Evolutionary conservation across 805 yeast genomes (phyloP).

Genomic region (Saccharomycopsis babjevae): DNA sequence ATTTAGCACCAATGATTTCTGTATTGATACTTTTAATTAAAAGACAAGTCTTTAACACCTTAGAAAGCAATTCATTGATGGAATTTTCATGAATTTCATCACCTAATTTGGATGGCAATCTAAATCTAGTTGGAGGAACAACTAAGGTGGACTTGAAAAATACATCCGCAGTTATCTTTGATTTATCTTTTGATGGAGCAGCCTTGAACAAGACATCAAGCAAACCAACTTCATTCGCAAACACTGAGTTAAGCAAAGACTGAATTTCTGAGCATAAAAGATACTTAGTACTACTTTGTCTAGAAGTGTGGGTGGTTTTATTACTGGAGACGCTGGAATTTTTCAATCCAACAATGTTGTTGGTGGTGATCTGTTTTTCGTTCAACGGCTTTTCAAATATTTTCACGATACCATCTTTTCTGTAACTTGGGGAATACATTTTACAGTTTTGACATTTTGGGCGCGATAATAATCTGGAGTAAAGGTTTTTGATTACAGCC

Average conservation of each 20-base stretch:
- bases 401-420: constrained; percentile 92
- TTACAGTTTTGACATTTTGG: constrained; percentile 94
- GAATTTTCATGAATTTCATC: constrained; percentile 93
- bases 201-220: constrained; percentile 72
- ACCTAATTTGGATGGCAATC: constrained; percentile 94
- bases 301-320: constrained; percentile 20
- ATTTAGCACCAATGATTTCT: constrained; percentile 54
- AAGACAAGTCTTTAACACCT: constrained; percentile 68
- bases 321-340: constrained; percentile 52
- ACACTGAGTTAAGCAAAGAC: constrained; percentile 65
- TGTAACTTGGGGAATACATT: constrained; percentile 85
- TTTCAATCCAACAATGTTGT: constrained; percentile 68
- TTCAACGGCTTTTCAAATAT: constrained; percentile 79
- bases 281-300: constrained; percentile 59
- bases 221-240: constrained; percentile 59
- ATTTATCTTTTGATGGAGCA: constrained; percentile 36
- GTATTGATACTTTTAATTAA: constrained; percentile 84
- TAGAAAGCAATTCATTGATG: constrained; percentile 80
- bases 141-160: constrained; percentile 82
- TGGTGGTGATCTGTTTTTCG: constrained; percentile 73
- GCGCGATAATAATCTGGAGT: constrained; percentile 60
- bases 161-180: constrained; percentile 55
- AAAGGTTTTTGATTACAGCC: constrained; percentile 57
- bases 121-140: constrained; percentile 94
- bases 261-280: constrained; percentile 81